Conservation (phyloP, 768 basidiomycete species). For the Ramaria rubella region DNA sequence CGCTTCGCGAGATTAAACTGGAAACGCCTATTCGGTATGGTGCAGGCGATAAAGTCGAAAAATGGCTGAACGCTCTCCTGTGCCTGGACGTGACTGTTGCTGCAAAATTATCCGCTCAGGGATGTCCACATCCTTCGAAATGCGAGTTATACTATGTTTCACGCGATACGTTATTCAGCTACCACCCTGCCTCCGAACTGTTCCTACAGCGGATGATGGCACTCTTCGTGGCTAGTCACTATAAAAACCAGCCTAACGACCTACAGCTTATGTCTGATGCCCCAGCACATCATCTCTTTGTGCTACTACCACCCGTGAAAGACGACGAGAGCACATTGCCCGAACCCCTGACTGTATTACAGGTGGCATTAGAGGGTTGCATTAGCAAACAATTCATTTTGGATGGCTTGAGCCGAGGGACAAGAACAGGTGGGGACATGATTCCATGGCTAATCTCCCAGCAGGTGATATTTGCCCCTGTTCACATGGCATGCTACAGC, state of each 20-base stretch:
- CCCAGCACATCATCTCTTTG: slow-evolving; percentile 94
- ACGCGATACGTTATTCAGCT: slow-evolving; percentile 94
- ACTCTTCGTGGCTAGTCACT: slow-evolving; percentile 94
- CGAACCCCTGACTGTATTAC: slow-evolving; percentile 91
- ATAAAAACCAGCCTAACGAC: slow-evolving; percentile 99
- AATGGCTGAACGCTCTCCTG: slow-evolving; percentile 85
- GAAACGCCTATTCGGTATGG: slow-evolving; percentile 93
- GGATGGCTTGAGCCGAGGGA: slow-evolving; percentile 78
- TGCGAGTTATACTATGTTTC: slow-evolving; percentile 96
- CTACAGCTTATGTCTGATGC: slow-evolving; percentile 96
- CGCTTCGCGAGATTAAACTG: slow-evolving; percentile 88
- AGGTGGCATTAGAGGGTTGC: slow-evolving; percentile 92
- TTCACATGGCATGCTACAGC: neutral
- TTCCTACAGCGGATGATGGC: slow-evolving; percentile 99
- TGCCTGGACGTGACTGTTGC: slow-evolving; percentile 82
- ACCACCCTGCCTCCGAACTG: slow-evolving; percentile 93
- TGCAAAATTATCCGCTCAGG: slow-evolving; percentile 47
- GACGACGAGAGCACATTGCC: slow-evolving; percentile 88
- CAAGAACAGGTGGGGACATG: slow-evolving; percentile 89
- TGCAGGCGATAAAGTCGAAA: slow-evolving; percentile 81
- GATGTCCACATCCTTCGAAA: slow-evolving; percentile 89
- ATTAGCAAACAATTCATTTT: slow-evolving; percentile 81
- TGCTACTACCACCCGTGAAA: slow-evolving; percentile 86
- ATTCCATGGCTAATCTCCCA: slow-evolving; percentile 96
- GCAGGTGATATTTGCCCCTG: slow-evolving; percentile 28